Evolutionary conservation across 2,329 filamentous ascomycete species (phyloP), one percentile per base, ranked within the genome.

Genomic region (Rhytidhysteron rufulum): DNA sequence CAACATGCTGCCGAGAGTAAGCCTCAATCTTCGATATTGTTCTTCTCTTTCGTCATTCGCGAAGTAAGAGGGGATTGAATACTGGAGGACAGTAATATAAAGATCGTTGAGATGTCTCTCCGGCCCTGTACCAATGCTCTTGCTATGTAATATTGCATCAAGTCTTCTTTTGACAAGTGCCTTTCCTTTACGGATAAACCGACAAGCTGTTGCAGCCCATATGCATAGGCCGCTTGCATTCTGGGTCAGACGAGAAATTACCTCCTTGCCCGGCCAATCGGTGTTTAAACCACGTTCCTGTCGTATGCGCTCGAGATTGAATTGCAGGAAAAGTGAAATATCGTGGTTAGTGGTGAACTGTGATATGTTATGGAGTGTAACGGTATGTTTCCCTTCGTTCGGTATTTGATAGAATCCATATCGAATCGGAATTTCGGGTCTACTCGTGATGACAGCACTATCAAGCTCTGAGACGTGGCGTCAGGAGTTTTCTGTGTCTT

Each of bases 171-270:
- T 9, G 17, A 20, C 18, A 16, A 16, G 15, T 32, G 31, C n/a
- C n/a, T n/a, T 25, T 17, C 30, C 33, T 16, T 45, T 41, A 5
- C 21, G 19, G 31, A 61, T 46, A 24, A 49, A 59, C 11, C 50
- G 49, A 46, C 45, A 58, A 4, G 41, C 48, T 6, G 53, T 60
- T 8, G 53, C 47, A 3, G 64, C 59, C 39, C 51, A 63, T 31
- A 68, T 66, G 40, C 67, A 68, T 17, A 67, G 48, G 7, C 58
- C 53, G 34, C 50, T 41, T 9, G 63, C 43, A 33, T 45, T 60
- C 10, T 52, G 16, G 20, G 62, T 53, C 5, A 68, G 44, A 5
- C 30, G 41, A 15, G 47, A 24, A 9, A 63, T 50, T 10, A 10
- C 29, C 4, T 58, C 31, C 30, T 41, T 9, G 3, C 48, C 42